Evolutionary conservation across 2,329 filamentous ascomycete species (phyloP).

Genomic region (Colletotrichum salicis): DNA sequence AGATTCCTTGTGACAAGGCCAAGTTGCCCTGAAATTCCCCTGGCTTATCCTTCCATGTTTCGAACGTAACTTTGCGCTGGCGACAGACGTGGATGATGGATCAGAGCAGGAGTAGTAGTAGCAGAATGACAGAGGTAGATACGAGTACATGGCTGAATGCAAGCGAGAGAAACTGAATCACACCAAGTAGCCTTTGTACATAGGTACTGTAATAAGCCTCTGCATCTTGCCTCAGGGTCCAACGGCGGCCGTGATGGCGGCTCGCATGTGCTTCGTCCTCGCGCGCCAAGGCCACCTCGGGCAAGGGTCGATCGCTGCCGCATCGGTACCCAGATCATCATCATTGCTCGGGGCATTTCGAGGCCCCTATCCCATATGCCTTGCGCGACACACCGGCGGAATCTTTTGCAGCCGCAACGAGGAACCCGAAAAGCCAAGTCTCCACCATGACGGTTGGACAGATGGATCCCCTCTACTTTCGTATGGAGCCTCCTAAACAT

Average conservation of each 20-base stretch:
- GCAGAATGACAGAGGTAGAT: background rate
- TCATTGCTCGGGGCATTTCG: constrained; percentile 21
- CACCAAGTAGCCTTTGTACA: background rate
- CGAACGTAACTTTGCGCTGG: too few relatives aligned
- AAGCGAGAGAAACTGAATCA: background rate
- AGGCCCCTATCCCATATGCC: constrained; percentile 7
- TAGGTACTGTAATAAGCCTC: background rate
- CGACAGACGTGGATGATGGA: background rate
- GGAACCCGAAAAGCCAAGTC: constrained; percentile 10
- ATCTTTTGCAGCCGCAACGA: constrained; percentile 25
- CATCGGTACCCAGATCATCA: constrained; percentile 23
- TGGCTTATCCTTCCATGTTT: too few relatives aligned
- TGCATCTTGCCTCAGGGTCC: constrained; percentile 25
- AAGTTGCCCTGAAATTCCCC: too few relatives aligned
- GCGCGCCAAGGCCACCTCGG: constrained; percentile 21
- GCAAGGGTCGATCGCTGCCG: constrained; percentile 31
- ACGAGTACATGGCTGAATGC: too few relatives aligned
- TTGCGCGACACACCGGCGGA: constrained; percentile 11
- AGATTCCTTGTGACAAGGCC: background rate
- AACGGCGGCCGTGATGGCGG: constrained; percentile 23
- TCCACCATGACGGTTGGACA: constrained; percentile 31
- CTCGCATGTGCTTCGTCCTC: constrained; percentile 28
- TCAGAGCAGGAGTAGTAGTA: too few relatives aligned
- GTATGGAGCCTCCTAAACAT: constrained; percentile 15
- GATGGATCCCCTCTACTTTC: background rate